Conservation (phyloP, 768 basidiomycete species). For the Hortiboletus campestris region DNA sequence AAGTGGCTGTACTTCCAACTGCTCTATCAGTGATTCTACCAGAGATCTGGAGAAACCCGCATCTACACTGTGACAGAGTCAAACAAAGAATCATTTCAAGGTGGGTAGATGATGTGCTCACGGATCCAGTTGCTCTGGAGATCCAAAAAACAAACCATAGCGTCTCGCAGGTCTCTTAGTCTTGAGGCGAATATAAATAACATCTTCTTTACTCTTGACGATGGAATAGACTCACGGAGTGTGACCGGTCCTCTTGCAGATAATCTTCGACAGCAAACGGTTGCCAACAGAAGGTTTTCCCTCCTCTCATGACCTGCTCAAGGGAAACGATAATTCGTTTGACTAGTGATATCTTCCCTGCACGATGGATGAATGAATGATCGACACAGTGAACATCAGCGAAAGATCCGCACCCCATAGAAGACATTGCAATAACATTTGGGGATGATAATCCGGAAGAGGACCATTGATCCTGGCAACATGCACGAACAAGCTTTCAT, state of each 20-base stretch:
- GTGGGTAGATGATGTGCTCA: slow-evolving; percentile 29
- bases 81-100: background rate
- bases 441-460: slow-evolving; percentile 88
- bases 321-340: slow-evolving; percentile 78
- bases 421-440: slow-evolving; percentile 87
- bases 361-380: slow-evolving; percentile 6
- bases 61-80: slow-evolving; percentile 38
- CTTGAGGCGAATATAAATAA: slow-evolving; percentile 8
- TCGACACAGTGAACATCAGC: background rate
- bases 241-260: slow-evolving; percentile 18
- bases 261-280: slow-evolving; percentile 54
- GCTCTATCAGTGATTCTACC: slow-evolving; percentile 59
- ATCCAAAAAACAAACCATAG: slow-evolving; percentile 56
- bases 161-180: slow-evolving; percentile 29
- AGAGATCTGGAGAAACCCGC: slow-evolving; percentile 59
- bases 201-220: background rate
- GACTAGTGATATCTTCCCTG: slow-evolving; percentile 84
- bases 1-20: slow-evolving; percentile 59
- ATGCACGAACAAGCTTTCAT: slow-evolving; percentile 71
- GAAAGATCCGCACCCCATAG: slow-evolving; percentile 70
- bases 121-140: slow-evolving; percentile 43
- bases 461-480: slow-evolving; percentile 85
- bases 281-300: slow-evolving; percentile 37
- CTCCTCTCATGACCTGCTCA: slow-evolving; percentile 32
- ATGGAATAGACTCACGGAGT: slow-evolving; percentile 20